These are phyloP conservation scores for Bipolaris bicolor DNA, from an alignment of 2,329 filamentous ascomycete species.

Conservation along the genomic window DNA sequence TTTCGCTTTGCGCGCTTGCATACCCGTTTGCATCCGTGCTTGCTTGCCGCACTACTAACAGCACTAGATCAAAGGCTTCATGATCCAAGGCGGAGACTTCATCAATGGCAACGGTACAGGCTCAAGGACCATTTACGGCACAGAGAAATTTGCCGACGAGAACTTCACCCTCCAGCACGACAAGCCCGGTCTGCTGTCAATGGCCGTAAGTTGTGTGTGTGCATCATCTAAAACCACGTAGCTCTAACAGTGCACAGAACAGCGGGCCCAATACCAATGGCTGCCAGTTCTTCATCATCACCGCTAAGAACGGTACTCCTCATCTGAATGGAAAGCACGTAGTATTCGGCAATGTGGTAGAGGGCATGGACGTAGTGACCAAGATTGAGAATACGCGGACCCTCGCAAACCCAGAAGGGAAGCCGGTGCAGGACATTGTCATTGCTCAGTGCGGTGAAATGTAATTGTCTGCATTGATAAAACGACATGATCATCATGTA, in stretches of 20 bases:
- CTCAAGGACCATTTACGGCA: slow-evolving; percentile 85
- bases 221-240: neutral
- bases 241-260: slow-evolving; percentile 63
- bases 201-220: slow-evolving; percentile 63
- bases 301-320: slow-evolving; percentile 71
- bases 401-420: slow-evolving; percentile 67
- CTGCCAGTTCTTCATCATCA: slow-evolving; percentile 97
- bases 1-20: slow-evolving; percentile 21
- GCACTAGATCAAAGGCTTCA: slow-evolving; percentile 85
- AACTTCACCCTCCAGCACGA: slow-evolving; percentile 85
- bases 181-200: slow-evolving; percentile 79
- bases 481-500: no score
- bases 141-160: slow-evolving; percentile 84
- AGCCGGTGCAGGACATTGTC: slow-evolving; percentile 82
- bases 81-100: slow-evolving; percentile 98
- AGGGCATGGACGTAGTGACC: slow-evolving; percentile 86
- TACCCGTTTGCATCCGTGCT: neutral
- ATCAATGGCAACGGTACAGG: slow-evolving; percentile 92
- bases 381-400: slow-evolving; percentile 93
- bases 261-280: slow-evolving; percentile 92
- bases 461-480: slow-evolving; percentile 53
- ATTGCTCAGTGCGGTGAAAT: slow-evolving; percentile 93
- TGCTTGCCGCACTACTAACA: slow-evolving; percentile 11
- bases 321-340: slow-evolving; percentile 94
- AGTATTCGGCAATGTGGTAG: slow-evolving; percentile 88